Percentiles rank a stretch among this genome's conserved stretches.
phyloP scores from a whole-genome alignment of 768 basidiomycete species.

The Lactarius hengduanensis region DNA sequence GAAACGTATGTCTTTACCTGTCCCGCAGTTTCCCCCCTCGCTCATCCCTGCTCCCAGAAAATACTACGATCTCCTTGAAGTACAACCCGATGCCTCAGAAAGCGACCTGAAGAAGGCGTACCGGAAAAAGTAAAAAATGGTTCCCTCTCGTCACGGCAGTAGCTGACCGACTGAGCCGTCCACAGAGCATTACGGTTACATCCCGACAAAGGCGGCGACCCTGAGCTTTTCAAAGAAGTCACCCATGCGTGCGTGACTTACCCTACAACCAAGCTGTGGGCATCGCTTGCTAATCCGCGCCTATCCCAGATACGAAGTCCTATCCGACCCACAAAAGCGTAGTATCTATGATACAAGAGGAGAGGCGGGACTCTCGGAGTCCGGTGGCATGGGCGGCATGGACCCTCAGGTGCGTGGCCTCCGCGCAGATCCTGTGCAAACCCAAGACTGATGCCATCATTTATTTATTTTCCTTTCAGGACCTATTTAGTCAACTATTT shows the following conservation, averaged over 20 bases:
- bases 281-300: constrained; percentile 18
- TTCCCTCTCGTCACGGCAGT: constrained; percentile 2
- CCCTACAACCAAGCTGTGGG: constrained; percentile 17
- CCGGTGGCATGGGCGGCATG: constrained; percentile 92
- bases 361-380: constrained; percentile 85
- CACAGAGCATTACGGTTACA: constrained; percentile 78
- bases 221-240: constrained; percentile 96
- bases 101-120: constrained; percentile 92
- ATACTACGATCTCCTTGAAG: constrained; percentile 92
- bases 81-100: constrained; percentile 73
- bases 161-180: constrained; percentile 5
- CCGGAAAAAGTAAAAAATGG: constrained; percentile 72
- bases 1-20: constrained; percentile 53
- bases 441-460: not conserved
- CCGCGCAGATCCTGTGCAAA: not conserved
- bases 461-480: constrained; percentile 42
- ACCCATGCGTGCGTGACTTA: constrained; percentile 79
- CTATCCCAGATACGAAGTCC: constrained; percentile 77
- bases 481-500: constrained; percentile 96
- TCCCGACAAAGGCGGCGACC: constrained; percentile 95
- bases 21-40: not conserved
- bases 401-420: constrained; percentile 75
- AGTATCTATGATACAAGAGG: constrained; percentile 85
- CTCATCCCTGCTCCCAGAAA: constrained; percentile 48
- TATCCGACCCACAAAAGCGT: constrained; percentile 85